A percentile compares a stretch with the other conserved stretches of the same genome.
phyloP scores from a whole-genome alignment of 2,329 filamentous ascomycete species.

The Alternaria brassicicola region DNA sequence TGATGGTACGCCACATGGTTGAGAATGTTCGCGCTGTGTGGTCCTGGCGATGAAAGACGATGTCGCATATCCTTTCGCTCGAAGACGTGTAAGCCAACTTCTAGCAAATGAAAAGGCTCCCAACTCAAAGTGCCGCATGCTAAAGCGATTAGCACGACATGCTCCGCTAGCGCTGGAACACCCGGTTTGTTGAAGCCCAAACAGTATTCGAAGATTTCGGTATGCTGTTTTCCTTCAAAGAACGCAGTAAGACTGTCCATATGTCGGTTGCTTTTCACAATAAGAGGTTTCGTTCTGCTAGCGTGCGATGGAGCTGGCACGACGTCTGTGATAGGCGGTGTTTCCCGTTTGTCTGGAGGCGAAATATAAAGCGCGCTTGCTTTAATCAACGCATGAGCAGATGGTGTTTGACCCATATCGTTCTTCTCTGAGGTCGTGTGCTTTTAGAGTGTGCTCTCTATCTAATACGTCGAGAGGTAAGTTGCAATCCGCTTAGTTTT shows the following conservation, averaged over 20 bases:
- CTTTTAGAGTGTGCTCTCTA: not conserved
- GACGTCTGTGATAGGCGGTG: not conserved
- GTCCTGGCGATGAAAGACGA: not conserved
- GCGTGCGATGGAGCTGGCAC: not conserved
- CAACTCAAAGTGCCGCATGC: not conserved
- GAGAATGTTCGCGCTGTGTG: not conserved
- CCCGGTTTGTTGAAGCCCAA: constrained; percentile 1
- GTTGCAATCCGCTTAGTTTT: not conserved
- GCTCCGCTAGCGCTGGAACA: not conserved
- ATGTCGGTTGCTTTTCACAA: not conserved
- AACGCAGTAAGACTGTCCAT: not conserved
- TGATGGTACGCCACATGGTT: not conserved
- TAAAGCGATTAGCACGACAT: not conserved
- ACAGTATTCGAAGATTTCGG: constrained; percentile 2
- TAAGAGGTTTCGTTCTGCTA: not conserved
- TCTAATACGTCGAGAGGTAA: not conserved
- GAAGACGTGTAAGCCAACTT: not conserved
- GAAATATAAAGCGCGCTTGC: not conserved
- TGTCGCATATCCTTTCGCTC: not conserved
- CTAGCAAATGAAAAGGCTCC: not conserved
- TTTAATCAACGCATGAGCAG: not conserved
- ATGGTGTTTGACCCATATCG: not conserved
- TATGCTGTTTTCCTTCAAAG: not conserved
- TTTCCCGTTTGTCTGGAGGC: not conserved
- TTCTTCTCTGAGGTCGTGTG: not conserved